A percentile compares a stretch with the other conserved stretches of the same genome.
Conservation (phyloP, 2,329 filamentous ascomycete genomes). For the Pseudopyricularia cyperi region DNA sequence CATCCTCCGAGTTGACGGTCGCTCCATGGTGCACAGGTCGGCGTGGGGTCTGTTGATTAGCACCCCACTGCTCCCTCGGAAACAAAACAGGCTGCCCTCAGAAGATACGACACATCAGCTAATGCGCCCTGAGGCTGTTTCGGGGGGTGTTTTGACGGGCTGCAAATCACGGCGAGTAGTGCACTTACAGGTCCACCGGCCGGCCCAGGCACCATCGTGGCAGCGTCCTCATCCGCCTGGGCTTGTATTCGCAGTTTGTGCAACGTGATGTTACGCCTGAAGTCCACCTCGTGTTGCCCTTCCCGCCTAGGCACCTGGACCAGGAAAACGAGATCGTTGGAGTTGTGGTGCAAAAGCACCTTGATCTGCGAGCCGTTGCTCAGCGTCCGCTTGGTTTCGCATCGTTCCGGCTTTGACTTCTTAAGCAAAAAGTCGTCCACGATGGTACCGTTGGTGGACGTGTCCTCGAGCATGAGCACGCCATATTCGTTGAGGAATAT, state of each 20-base stretch:
- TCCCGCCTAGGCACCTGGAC: conserved; percentile 73
- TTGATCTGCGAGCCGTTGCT: conserved; percentile 61
- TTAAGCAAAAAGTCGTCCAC: conserved; percentile 62
- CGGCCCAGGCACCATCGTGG: conserved; percentile 33
- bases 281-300: conserved; percentile 50
- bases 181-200: conserved; percentile 28
- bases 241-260: conserved; percentile 40
- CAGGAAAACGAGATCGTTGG: conserved; percentile 60
- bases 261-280: conserved; percentile 52
- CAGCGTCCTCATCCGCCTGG: conserved; percentile 19
- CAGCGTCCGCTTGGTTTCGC: conserved; percentile 45
- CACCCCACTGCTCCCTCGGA: conserved; percentile 1
- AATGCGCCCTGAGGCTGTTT: not conserved
- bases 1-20: conserved; percentile 7
- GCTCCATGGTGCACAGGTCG: not conserved
- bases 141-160: not conserved
- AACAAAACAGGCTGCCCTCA: conserved; percentile 16
- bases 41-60: conserved; percentile 2
- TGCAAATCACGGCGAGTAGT: not conserved
- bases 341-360: conserved; percentile 42
- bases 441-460: conserved; percentile 89
- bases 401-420: conserved; percentile 5
- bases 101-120: not conserved
- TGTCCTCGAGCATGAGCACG: conserved; percentile 82
- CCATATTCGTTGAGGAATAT: conserved; percentile 83